A percentile compares a stretch with the other conserved stretches of the same genome.
These are phyloP conservation scores for Trichoderma harzianum DNA, from an alignment of 2,329 filamentous ascomycete species.

Conservation along the genomic window DNA sequence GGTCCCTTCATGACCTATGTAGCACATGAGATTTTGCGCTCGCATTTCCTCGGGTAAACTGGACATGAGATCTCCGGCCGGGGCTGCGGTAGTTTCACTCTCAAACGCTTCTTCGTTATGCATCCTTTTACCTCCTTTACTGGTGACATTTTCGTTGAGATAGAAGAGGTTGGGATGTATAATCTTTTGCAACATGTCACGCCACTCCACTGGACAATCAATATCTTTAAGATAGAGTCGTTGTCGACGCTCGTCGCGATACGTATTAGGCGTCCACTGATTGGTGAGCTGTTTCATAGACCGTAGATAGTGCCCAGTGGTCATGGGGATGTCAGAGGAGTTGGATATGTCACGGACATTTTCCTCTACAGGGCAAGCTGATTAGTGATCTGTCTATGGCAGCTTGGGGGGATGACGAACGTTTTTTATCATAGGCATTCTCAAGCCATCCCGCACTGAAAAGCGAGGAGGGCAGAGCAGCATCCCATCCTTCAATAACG, in stretches of 20 bases:
- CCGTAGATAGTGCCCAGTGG: conserved; percentile 83
- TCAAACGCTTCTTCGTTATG: conserved; percentile 41
- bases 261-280: conserved; percentile 74
- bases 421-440: conserved; percentile 72
- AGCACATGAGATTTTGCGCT: conserved; percentile 96
- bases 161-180: conserved; percentile 86
- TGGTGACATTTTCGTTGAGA: conserved; percentile 72
- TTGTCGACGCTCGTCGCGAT: conserved; percentile 74
- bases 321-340: conserved; percentile 75
- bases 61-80: conserved; percentile 91
- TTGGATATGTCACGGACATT: conserved; percentile 76
- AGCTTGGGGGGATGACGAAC: conserved; percentile 44
- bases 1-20: conserved; percentile 94
- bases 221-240: conserved; percentile 96
- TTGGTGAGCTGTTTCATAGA: conserved; percentile 81
- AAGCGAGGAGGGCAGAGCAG: conserved; percentile 68
- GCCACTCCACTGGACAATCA: conserved; percentile 87
- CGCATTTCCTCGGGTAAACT: conserved; percentile 82
- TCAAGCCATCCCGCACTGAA: conserved; percentile 82
- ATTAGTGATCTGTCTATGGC: conserved; percentile 22
- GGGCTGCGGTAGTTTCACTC: conserved; percentile 57
- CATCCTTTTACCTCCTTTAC: conserved; percentile 32
- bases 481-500: conserved; percentile 85
- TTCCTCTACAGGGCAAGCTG: conserved; percentile 57
- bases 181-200: conserved; percentile 69